These are phyloP conservation scores for Auriculariales sp. DNA, from an alignment of 768 basidiomycete species.

Conservation along the genomic window DNA sequence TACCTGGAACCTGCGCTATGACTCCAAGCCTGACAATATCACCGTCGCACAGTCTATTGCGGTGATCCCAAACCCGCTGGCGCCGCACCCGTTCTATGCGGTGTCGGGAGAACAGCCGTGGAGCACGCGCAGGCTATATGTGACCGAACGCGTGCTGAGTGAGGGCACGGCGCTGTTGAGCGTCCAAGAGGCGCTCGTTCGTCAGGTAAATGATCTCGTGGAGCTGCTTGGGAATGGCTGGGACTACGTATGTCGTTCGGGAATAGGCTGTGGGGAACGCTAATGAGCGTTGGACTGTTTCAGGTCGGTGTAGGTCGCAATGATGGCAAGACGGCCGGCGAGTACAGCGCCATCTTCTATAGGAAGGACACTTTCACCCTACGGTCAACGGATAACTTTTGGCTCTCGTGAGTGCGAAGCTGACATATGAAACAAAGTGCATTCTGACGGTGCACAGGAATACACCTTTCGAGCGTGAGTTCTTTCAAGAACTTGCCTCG, in stretches of 20 bases:
- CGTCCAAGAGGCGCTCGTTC: conserved; percentile 38
- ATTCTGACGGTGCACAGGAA: conserved; percentile 15
- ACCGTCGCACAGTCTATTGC: conserved; percentile 32
- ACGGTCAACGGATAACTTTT: conserved; percentile 33
- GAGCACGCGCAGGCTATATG: conserved; percentile 34
- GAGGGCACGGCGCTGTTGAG: conserved; percentile 27
- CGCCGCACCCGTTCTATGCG: conserved; percentile 13
- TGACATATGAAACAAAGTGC: neutral
- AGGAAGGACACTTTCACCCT: conserved; percentile 21
- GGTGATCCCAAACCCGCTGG: conserved; percentile 27
- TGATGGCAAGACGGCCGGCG: conserved; percentile 38
- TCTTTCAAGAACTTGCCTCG: neutral
- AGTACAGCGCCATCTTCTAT: conserved; percentile 51
- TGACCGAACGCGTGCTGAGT: conserved; percentile 30
- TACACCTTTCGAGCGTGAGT: conserved; percentile 30
- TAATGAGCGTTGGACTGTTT: too few relatives aligned
- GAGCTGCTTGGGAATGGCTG: conserved; percentile 39
- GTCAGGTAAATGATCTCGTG: conserved; percentile 42
- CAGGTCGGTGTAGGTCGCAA: conserved; percentile 53
- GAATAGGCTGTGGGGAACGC: too few relatives aligned
- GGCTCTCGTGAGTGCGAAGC: conserved; percentile 31
- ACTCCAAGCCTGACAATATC: conserved; percentile 35
- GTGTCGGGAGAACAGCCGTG: conserved; percentile 34
- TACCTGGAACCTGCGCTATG: conserved; percentile 41
- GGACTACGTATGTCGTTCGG: conserved; percentile 32